Evolutionary conservation across 495 filamentous ascomycete species (phyloP).

Genomic region (Cryomyces antarcticus): DNA sequence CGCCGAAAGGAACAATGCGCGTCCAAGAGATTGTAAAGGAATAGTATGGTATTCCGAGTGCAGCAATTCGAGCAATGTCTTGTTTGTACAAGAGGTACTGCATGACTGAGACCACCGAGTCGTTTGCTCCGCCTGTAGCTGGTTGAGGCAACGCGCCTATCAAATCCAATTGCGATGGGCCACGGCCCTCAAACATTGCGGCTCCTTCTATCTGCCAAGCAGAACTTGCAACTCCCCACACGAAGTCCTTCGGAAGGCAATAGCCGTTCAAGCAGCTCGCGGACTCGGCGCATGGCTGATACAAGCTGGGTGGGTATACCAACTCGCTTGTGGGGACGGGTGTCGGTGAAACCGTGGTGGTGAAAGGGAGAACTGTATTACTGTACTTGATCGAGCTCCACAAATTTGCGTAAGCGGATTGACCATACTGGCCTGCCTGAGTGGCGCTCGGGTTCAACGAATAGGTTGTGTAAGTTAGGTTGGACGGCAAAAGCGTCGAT

Average conservation of each 20-base stretch:
- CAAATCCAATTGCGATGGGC: background rate
- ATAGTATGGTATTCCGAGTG: conserved; percentile 29
- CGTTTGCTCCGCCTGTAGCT: too few species aligned
- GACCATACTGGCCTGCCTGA: background rate
- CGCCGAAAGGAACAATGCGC: conserved; percentile 24
- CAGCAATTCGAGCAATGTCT: conserved; percentile 26
- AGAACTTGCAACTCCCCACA: background rate
- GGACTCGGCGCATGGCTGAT: too few species aligned
- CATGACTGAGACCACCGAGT: conserved; percentile 8
- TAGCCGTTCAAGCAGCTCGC: background rate
- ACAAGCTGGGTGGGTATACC: background rate
- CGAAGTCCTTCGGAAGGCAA: background rate
- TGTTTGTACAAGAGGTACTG: conserved; percentile 33
- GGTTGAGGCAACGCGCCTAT: too few species aligned
- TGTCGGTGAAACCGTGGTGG: background rate
- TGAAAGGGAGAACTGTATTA: background rate
- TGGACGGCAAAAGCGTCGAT: too few species aligned
- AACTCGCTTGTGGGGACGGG: background rate
- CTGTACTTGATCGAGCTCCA: background rate
- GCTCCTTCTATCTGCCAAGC: background rate
- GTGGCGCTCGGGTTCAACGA: too few species aligned
- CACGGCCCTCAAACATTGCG: background rate
- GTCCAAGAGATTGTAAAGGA: conserved; percentile 26
- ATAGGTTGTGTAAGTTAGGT: too few species aligned
- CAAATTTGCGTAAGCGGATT: background rate